phyloP scores from a whole-genome alignment of 176 grass and related monocot genomes.

The Ampelocalamus luodianensis region DNA sequence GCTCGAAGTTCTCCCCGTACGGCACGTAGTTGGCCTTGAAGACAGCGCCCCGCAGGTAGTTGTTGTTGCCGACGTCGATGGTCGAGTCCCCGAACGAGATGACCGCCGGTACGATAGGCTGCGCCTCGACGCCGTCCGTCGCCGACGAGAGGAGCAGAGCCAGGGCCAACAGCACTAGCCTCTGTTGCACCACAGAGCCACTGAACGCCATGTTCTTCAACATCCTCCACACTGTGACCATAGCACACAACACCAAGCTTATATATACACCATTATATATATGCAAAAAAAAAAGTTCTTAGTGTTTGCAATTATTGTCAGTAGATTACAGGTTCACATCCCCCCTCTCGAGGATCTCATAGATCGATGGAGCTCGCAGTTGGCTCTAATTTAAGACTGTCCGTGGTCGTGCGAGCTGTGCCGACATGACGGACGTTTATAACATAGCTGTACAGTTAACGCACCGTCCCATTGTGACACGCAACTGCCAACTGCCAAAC shows the following conservation, averaged over 20 bases:
- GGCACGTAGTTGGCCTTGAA: conserved; percentile 81
- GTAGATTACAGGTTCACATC: not conserved
- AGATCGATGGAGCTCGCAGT: not conserved
- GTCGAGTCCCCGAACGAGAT: conserved; percentile 84
- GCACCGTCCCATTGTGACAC: not conserved
- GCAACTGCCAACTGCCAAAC: conserved; percentile 8
- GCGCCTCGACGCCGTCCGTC: conserved; percentile 2
- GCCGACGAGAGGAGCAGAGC: conserved; percentile 18
- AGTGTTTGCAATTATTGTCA: not conserved
- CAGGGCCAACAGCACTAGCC: not conserved
- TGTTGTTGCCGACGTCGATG: conserved; percentile 88
- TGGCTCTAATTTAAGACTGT: not conserved
- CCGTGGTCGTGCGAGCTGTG: not conserved
- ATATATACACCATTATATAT: not conserved
- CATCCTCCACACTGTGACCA: not conserved
- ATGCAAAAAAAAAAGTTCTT: too few species aligned
- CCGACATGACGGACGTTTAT: not conserved
- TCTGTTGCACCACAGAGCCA: not conserved
- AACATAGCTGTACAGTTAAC: not conserved
- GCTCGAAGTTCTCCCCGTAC: conserved; percentile 68
- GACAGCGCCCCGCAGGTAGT: conserved; percentile 52
- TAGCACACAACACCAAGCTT: not conserved
- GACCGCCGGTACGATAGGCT: conserved; percentile 65
- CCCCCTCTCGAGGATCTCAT: not conserved
- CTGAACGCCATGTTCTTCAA: not conserved